Evolutionary conservation across 2,329 filamentous ascomycete genomes (phyloP).

Genomic region (Colletotrichum viniferum): DNA sequence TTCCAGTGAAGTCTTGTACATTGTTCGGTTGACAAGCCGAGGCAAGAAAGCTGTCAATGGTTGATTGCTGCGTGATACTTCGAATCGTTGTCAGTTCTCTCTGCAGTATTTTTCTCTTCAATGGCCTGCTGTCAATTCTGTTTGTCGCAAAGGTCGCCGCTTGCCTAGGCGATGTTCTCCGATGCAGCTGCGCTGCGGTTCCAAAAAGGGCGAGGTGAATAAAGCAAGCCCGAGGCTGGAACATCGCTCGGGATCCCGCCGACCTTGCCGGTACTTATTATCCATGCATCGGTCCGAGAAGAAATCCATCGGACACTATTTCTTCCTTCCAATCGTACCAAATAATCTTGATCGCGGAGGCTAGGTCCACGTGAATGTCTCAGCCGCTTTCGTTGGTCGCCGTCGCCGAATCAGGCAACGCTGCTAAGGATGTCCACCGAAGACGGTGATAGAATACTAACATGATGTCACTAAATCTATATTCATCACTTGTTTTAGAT

Average conservation of each 20-base stretch:
- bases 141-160: background rate
- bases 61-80: background rate
- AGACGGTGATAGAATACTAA: background rate
- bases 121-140: background rate
- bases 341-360: background rate
- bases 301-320: background rate
- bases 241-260: background rate
- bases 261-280: background rate
- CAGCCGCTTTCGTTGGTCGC: background rate
- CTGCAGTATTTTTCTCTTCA: background rate
- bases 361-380: background rate
- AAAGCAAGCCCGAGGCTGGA: background rate
- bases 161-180: background rate
- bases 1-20: background rate
- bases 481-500: background rate
- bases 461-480: background rate
- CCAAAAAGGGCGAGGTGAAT: background rate
- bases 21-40: background rate
- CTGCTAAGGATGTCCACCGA: background rate
- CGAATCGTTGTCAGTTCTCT: background rate
- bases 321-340: background rate
- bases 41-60: background rate
- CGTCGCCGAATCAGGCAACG: background rate
- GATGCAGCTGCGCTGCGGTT: background rate
- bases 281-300: background rate